These are phyloP conservation scores for Dillenia turbinata DNA, from an alignment of 164 flowering plant genomes.

Conservation along the genomic window DNA sequence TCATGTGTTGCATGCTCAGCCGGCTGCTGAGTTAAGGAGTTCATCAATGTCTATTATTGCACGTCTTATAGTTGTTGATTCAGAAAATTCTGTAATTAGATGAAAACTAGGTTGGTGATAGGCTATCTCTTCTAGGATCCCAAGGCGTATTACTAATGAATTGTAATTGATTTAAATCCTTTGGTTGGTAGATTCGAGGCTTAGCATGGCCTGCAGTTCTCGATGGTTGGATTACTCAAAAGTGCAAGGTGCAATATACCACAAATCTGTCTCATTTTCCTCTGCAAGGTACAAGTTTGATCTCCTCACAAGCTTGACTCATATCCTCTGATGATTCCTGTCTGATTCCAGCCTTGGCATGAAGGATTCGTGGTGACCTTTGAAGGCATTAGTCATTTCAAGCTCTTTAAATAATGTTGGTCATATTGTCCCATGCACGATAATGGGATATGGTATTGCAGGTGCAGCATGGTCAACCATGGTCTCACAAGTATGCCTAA, in stretches of 20 bases:
- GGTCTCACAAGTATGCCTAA: constrained; percentile 75
- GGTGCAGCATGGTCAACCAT: constrained; percentile 99
- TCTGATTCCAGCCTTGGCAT: constrained; percentile 69
- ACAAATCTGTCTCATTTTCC: no score
- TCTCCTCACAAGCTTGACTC: neutral
- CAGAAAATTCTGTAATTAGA: no score
- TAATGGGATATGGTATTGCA: constrained; percentile 84
- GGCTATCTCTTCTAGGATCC: no score
- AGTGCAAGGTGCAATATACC: constrained; percentile 76
- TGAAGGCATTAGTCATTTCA: constrained; percentile 86
- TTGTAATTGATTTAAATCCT: no score
- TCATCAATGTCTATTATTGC: no score
- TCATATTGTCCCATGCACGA: constrained; percentile 66
- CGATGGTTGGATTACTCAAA: constrained; percentile 88
- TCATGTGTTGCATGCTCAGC: no score
- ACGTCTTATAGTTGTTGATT: no score
- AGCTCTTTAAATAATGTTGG: constrained; percentile 72
- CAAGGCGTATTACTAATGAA: no score
- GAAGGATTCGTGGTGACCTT: constrained; percentile 97
- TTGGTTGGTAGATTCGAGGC: constrained; percentile 66
- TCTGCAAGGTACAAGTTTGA: neutral
- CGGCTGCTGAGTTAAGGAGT: no score
- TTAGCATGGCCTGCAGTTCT: constrained; percentile 98
- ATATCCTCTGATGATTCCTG: no score
- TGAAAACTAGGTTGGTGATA: no score